Evolutionary conservation across 306 rosid genomes (phyloP).

Genomic region (Gastrolobium bilobum): DNA sequence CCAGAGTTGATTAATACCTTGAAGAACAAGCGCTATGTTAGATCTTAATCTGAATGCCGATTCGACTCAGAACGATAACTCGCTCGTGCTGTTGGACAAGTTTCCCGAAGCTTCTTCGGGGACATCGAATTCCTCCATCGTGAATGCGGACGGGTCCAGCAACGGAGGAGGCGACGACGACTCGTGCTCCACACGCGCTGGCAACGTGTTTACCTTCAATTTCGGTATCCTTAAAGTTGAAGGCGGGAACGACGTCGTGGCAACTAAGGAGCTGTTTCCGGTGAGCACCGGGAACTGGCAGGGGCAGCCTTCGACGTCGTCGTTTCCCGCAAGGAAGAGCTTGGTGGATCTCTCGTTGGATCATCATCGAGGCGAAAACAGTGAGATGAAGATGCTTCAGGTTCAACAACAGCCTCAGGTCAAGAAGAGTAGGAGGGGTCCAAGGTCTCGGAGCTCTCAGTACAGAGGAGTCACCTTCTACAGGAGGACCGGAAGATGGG

Average conservation of each 20-base stretch:
- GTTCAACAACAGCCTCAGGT: constrained; percentile 64
- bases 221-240: constrained; percentile 87
- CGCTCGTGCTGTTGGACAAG: constrained; percentile 55
- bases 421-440: constrained; percentile 97
- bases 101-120: constrained; percentile 78
- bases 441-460: constrained; percentile 99
- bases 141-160: constrained; percentile 94
- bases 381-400: constrained; percentile 61
- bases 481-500: constrained; percentile 99
- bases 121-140: constrained; percentile 92
- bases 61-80: constrained; percentile 62
- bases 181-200: constrained; percentile 86
- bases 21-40: constrained; percentile 64
- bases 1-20: constrained; percentile 43
- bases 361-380: constrained; percentile 55
- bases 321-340: constrained; percentile 65
- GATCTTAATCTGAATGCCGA: constrained; percentile 87
- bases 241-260: constrained; percentile 48
- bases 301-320: constrained; percentile 55
- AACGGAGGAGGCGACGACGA: constrained; percentile 78
- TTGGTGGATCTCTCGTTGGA: constrained; percentile 76
- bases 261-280: constrained; percentile 82
- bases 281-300: constrained; percentile 58
- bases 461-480: constrained; percentile 98
- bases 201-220: constrained; percentile 68